Base-by-base conservation (phyloP, 768 basidiomycete species). In the Arthromyces matolae region DNA sequence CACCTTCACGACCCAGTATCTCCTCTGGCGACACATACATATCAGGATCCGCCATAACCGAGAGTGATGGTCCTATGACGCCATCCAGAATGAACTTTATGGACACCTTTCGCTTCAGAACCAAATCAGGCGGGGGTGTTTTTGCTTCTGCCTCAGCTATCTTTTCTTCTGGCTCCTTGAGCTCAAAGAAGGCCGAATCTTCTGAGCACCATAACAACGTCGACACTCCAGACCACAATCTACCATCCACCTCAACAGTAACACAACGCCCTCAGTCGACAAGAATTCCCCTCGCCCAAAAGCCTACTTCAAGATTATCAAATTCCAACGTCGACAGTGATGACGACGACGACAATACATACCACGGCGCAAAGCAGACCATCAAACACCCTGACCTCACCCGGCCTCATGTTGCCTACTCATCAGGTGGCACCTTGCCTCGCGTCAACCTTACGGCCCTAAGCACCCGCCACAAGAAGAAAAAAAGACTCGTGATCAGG, bases 401-500 rank as follows among this genome's bases (percentile, higher is more conserved):
- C 10, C 55, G 55, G n/a, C 67, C 71, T 3, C 62, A 70, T 50
- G 58, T 72, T 18, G 70, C 67, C 5, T 73, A 69, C 54, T 59
- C 69, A 18, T 63, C 68, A 32, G 57, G 60, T 14, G 56, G 59
- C 18, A 57, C 64, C 29, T 51, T 67, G 31, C 60, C 71, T 38
- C 66, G 66, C 12, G 64, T 71, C 25, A 61, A 57, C 16, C 70
- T 77, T 42, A 60, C 74, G 28, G 64, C 71, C 0, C 51, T 78
- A 9, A 64, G 67, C 14, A 62, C 73, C 19, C 71, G 75, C 42
- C 63, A 69, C 42, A 60, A 68, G 28, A 80, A 72, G 61, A 77
- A 79, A 57, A 82, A 79, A 65, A 84, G 77, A 56, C 73, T 90
- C 12, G 75, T 90, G 39, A 71, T 89, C 50, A 84, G 82, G 57